Evolutionary conservation across 805 yeast species (phyloP), one percentile per base, ranked within the genome.

Genomic region (Zygoascus bituminiphila): DNA sequence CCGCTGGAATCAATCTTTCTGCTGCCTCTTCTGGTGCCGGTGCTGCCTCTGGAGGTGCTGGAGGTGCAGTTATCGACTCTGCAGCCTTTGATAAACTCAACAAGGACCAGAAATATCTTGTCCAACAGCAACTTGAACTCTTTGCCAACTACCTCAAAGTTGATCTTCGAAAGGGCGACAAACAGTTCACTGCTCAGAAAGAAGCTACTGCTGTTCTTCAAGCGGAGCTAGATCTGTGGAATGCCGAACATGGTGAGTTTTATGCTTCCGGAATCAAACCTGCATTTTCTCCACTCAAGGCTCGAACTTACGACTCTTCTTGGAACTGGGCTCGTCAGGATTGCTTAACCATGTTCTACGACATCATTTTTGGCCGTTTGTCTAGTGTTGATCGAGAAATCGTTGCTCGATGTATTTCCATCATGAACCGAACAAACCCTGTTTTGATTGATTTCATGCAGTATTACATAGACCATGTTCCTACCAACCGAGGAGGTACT

Each of bases 311-410:
- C 68, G 98, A 93, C 70, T 88, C 97, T 20, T 88, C 89, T 70
- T 93, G 98, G 98, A 94, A 94, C 70, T 93, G 98, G 98, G 97
- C 98, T 43, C 86, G 97, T 70, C 98, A 93, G 74, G 96, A 93
- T 66, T 85, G 93, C 52, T 73, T 93, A 59, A 79, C 88, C 44
- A 83, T 93, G 87, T 93, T 86, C 72, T 93, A 79, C 65, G 97
- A 93, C 69, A 88, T 93, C 61, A 88, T 93, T 59, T 94, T 93
- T 68, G 98, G 98, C 67, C 83, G 86, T 55, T 77, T 84, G 54
- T 80, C 88, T 53, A 82, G 87, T 51, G 84, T 93, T 57, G 98
- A 93, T 68, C 81, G 98, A 67, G 96, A 93, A 72, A 88, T 94
- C 54, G 95, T 93, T 53, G 79, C 91, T 56, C 96, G 88, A 66